A percentile compares a stretch with the other conserved stretches of the same genome.
These are phyloP conservation scores for Coleophoma crateriformis DNA, from an alignment of 2,329 filamentous ascomycete genomes.

Conservation along the genomic window DNA sequence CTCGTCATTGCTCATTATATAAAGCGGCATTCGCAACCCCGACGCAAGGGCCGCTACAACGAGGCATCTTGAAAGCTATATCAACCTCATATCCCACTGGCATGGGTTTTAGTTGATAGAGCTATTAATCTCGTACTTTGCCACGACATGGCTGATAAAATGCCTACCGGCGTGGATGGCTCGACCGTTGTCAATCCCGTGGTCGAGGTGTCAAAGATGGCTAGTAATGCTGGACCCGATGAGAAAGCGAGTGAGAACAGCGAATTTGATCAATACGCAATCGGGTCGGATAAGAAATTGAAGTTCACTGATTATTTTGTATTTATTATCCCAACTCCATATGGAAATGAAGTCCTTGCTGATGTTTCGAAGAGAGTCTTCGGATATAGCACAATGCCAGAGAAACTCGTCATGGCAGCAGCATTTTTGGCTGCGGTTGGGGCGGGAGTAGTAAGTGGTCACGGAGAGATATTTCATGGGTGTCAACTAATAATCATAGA, in stretches of 20 bases:
- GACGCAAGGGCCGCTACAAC: too few relatives aligned
- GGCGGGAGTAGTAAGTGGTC: conserved; percentile 16
- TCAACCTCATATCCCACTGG: too few relatives aligned
- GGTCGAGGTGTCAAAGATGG: too few relatives aligned
- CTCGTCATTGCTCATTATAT: too few relatives aligned
- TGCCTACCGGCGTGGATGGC: too few relatives aligned
- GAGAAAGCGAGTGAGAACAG: neutral
- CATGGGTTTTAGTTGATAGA: too few relatives aligned
- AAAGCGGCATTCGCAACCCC: too few relatives aligned
- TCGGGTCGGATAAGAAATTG: conserved; percentile 16
- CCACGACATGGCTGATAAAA: too few relatives aligned
- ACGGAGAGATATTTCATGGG: neutral
- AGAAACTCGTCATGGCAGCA: conserved; percentile 14
- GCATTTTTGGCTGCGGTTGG: conserved; percentile 17
- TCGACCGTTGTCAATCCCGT: too few relatives aligned
- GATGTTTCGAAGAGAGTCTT: conserved; percentile 18
- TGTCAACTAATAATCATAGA: conserved; percentile 24
- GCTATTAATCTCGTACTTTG: too few relatives aligned
- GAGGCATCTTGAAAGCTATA: too few relatives aligned
- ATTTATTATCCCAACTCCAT: neutral
- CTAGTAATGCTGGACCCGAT: neutral
- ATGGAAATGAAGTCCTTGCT: neutral
- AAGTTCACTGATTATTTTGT: conserved; percentile 18
- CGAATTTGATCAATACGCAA: conserved; percentile 16
- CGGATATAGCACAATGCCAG: conserved; percentile 15